These are phyloP conservation scores for Marasmius sp. DNA, from an alignment of 1,284 basidiomycete genomes.

Conservation along the genomic window DNA sequence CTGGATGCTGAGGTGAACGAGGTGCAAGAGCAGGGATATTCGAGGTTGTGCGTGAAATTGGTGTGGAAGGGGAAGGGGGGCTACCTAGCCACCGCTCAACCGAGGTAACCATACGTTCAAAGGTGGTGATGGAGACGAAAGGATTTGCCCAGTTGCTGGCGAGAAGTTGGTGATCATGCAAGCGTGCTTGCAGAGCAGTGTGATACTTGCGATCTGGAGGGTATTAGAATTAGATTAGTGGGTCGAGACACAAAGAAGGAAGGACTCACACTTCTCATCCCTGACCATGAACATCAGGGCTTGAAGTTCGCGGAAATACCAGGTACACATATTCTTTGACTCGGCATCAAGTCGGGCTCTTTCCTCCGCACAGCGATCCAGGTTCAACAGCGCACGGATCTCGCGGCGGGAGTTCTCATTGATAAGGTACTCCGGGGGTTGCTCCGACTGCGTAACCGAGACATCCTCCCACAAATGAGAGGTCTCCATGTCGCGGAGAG, in stretches of 20 bases:
- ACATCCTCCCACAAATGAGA: too few species aligned
- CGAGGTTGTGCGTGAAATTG: neutral
- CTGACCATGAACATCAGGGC: neutral
- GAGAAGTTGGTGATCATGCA: neutral
- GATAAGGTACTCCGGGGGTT: too few species aligned
- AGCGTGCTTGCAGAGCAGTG: too few species aligned
- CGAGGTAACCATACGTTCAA: neutral
- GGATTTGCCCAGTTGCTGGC: neutral
- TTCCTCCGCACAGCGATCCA: too few species aligned
- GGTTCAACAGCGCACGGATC: too few species aligned
- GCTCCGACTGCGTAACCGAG: too few species aligned
- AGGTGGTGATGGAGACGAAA: neutral
- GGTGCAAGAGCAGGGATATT: too few species aligned
- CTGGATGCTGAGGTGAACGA: too few species aligned
- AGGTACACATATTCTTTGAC: neutral
- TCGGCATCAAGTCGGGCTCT: neutral
- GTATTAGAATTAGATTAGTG: neutral
- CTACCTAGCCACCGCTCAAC: too few species aligned
- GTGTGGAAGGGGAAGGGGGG: neutral
- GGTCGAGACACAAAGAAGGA: neutral
- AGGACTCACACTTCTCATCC: neutral
- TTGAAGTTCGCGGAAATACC: neutral
- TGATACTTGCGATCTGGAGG: neutral
- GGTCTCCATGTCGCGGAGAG: too few species aligned
- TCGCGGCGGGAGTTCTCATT: too few species aligned